phyloP scores from a whole-genome alignment of 129 eudicot genomes.

The Chrysanthemum seticuspe region DNA sequence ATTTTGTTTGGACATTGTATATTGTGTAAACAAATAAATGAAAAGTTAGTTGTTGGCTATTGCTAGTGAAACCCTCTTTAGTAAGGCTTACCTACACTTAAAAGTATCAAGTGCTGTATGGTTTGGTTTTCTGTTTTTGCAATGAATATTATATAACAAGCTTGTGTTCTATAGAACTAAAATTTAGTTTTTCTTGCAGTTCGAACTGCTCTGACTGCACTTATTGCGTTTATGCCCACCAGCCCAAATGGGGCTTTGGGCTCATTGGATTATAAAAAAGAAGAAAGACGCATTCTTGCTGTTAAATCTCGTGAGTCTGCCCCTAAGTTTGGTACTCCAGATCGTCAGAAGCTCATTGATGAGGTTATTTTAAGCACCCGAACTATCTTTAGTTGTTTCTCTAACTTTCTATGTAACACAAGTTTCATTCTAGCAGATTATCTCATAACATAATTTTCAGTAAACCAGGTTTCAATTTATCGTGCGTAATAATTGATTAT shows the following conservation, averaged over 20 bases:
- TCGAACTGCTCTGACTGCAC: slow-evolving; percentile 91
- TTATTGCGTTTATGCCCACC: slow-evolving; percentile 98
- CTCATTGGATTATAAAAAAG: slow-evolving; percentile 83
- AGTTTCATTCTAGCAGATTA: not conserved
- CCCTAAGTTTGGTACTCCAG: slow-evolving; percentile 81
- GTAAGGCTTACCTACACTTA: not conserved
- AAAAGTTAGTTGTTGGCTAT: not conserved
- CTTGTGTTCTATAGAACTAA: slow-evolving; percentile 1
- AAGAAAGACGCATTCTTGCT: slow-evolving; percentile 85
- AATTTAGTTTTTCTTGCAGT: slow-evolving; percentile 43
- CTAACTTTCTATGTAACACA: not conserved
- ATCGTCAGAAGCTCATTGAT: slow-evolving; percentile 86
- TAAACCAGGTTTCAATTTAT: not conserved
- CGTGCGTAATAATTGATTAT: no score
- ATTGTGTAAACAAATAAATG: no score
- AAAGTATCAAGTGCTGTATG: not conserved
- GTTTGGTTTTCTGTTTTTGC: not conserved
- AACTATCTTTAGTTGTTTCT: not conserved
- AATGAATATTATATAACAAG: not conserved
- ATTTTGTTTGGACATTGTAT: not conserved
- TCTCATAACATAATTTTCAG: no score
- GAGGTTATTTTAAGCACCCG: slow-evolving; percentile 51
- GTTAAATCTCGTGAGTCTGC: slow-evolving; percentile 80
- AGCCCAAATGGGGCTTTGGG: slow-evolving; percentile 96
- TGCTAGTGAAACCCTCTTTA: not conserved